Conservation (phyloP, 768 basidiomycete genomes). For the Suillus bovinus region DNA sequence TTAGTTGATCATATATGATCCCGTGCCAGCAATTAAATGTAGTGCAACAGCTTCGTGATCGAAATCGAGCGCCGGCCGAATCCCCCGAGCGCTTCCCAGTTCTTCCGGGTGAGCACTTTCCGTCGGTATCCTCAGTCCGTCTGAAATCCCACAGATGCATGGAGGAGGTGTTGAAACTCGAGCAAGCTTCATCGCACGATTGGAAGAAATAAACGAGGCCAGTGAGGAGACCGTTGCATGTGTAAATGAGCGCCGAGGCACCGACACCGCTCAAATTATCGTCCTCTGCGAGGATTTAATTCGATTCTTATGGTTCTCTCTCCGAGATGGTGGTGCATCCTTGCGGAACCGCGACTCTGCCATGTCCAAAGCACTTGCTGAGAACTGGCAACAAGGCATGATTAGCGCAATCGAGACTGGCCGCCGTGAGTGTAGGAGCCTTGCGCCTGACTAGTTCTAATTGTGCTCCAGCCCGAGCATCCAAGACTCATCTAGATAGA, state of each 20-base stretch:
- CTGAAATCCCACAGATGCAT: constrained; percentile 20
- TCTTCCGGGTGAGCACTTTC: constrained; percentile 21
- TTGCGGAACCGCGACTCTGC: constrained; percentile 17
- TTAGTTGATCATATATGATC: constrained; percentile 1
- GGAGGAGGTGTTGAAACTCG: constrained; percentile 26
- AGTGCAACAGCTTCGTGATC: constrained; percentile 19
- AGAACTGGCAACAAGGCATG: constrained; percentile 21
- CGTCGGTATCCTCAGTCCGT: neutral
- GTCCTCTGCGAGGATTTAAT: constrained; percentile 22
- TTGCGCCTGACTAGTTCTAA: neutral
- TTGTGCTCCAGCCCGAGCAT: constrained; percentile 10
- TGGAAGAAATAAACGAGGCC: constrained; percentile 16
- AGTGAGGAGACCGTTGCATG: constrained; percentile 22
- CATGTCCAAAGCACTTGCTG: constrained; percentile 19
- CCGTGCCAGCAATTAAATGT: constrained; percentile 1
- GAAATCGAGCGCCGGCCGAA: constrained; percentile 21
- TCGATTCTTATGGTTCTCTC: constrained; percentile 33
- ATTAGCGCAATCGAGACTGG: constrained; percentile 20
- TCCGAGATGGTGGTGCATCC: constrained; percentile 27
- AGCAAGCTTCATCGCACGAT: constrained; percentile 16
- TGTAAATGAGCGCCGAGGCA: constrained; percentile 22
- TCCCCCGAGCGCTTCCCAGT: constrained; percentile 16
- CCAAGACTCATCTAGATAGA: constrained; percentile 4
- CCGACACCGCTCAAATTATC: constrained; percentile 29
- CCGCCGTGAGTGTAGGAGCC: constrained; percentile 18